Base-by-base conservation (phyloP, 2,329 filamentous ascomycete species). In the Xylariaceae sp. region DNA sequence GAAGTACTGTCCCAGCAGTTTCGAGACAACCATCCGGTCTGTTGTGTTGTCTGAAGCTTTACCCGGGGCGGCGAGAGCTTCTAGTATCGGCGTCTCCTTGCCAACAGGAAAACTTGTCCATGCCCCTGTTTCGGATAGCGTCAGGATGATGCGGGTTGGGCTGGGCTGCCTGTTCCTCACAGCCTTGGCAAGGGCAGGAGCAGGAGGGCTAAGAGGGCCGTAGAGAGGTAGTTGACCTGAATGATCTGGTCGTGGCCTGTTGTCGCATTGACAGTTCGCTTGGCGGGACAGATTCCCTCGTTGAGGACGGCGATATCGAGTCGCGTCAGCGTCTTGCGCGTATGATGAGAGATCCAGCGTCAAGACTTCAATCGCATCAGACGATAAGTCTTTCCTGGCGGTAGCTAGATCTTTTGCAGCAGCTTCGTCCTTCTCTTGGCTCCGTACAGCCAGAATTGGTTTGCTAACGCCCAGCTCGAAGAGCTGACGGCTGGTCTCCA, bases 1-100 rank as follows among this genome's bases (percentile, higher is more conserved):
- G 50, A 68, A 71, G 22, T 68, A 58, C 40, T 68, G 63, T 28
- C 60, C 63, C 2, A 71, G 58, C 1, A 66, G 60, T 54, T 71
- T 71, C 3, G 63, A 64, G 7, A 57, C 46, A 47, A 55, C 53
- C 54, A 57, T 57, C 12, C 59, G 43, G 22, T 59, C 57, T 4
- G 14, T 6, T 17, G 28, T 43, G 16, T 47, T 42, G 16, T 36
- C 11, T 12, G 31, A 12, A 10, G 31, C 16, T 18, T 56, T 49
- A 12, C 62, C 58, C 28, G 56, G 51, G 7, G 42, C 49, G 17
- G 61, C 58, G 10, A 64, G 50, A 2, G 49, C 50, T 11, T 49
- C 31, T 7, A 55, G 18, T 16, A 55, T 33, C 2, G 48, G 52
- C 3, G 41, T 6, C 2, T 43, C 39, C 28, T 48, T 28, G 36